These are phyloP conservation scores for Chaetomium fimeti DNA, from an alignment of 495 filamentous ascomycete genomes.

Conservation along the genomic window DNA sequence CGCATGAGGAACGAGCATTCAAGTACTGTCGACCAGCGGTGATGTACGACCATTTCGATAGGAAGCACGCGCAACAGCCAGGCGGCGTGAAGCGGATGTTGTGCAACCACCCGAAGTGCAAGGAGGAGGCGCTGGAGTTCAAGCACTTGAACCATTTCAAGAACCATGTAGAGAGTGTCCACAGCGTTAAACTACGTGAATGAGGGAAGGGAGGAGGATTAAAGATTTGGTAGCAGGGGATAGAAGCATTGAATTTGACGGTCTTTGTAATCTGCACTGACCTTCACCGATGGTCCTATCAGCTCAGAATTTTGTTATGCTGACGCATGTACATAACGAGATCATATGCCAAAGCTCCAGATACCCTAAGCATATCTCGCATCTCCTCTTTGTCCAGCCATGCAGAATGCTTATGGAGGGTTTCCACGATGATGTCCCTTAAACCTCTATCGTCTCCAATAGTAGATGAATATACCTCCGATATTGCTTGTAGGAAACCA, in stretches of 20 bases:
- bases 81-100: slow-evolving; percentile 10
- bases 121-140: background rate
- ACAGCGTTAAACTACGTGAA: background rate
- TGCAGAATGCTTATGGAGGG: background rate
- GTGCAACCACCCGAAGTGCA: slow-evolving; percentile 8
- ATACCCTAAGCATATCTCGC: slow-evolving; percentile 3
- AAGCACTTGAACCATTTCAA: background rate
- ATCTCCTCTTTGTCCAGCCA: slow-evolving; percentile 8
- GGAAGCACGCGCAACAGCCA: slow-evolving; percentile 12
- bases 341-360: slow-evolving; percentile 9
- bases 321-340: slow-evolving; percentile 1
- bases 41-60: slow-evolving; percentile 18
- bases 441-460: slow-evolving; percentile 7
- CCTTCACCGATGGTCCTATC: too few relatives aligned
- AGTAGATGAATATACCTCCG: slow-evolving; percentile 7
- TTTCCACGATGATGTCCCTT: slow-evolving; percentile 5
- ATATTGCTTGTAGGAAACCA: slow-evolving; percentile 4
- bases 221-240: too few relatives aligned
- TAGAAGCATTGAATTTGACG: too few relatives aligned
- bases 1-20: slow-evolving; percentile 14
- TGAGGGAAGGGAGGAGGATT: too few relatives aligned
- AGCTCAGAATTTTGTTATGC: background rate
- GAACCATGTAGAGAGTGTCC: background rate
- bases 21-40: slow-evolving; percentile 19
- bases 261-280: too few relatives aligned